These are phyloP conservation scores for Hortaea werneckii DNA, from an alignment of 2,329 filamentous ascomycete species.

Conservation along the genomic window DNA sequence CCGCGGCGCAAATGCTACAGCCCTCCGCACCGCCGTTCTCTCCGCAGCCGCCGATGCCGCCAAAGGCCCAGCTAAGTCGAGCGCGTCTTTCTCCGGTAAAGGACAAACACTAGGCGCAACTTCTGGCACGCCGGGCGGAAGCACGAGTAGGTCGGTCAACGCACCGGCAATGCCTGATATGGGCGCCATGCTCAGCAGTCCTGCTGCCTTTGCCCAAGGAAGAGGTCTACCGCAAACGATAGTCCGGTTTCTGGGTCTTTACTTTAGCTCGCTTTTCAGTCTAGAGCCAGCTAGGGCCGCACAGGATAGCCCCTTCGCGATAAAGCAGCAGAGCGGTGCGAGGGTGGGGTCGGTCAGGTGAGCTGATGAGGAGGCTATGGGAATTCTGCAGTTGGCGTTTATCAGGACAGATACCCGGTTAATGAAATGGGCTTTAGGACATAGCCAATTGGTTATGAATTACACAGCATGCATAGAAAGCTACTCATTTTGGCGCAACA, in stretches of 20 bases:
- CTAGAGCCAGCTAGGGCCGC: constrained; percentile 36
- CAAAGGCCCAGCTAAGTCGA: constrained; percentile 26
- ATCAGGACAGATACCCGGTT: too few relatives aligned
- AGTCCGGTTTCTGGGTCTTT: constrained; percentile 37
- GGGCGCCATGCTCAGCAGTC: constrained; percentile 15
- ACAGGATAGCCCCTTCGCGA: constrained; percentile 34
- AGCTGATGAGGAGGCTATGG: neutral
- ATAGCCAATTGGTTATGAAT: too few relatives aligned
- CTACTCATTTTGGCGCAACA: too few relatives aligned
- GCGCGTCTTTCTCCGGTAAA: constrained; percentile 29
- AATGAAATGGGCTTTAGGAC: too few relatives aligned
- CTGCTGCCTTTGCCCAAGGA: constrained; percentile 21
- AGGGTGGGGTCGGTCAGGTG: constrained; percentile 2
- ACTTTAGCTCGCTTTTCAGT: constrained; percentile 35
- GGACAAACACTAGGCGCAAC: constrained; percentile 33
- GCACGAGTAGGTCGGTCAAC: constrained; percentile 18
- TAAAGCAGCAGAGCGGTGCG: constrained; percentile 16
- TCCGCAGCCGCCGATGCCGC: constrained; percentile 33
- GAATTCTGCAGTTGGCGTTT: neutral
- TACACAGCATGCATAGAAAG: too few relatives aligned
- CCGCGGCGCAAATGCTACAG: constrained; percentile 39
- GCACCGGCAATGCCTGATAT: constrained; percentile 18
- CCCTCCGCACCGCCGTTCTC: constrained; percentile 37
- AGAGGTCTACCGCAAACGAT: constrained; percentile 29
- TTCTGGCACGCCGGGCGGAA: neutral